Evolutionary conservation across 768 basidiomycete genomes (phyloP).

Genomic region (Boletellus sp.): DNA sequence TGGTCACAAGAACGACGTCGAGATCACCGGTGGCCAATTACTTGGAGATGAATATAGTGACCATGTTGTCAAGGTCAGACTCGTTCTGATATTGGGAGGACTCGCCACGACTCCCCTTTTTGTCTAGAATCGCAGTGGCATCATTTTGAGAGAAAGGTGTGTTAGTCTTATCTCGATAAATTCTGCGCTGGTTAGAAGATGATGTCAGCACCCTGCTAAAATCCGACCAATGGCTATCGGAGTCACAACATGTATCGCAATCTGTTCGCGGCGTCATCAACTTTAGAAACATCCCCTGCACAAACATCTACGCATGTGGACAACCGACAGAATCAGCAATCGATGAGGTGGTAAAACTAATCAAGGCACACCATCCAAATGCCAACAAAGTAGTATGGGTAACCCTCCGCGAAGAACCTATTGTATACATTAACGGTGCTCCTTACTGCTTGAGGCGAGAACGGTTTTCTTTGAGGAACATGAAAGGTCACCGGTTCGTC

Average conservation of each 20-base stretch:
- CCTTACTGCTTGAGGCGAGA: conserved; percentile 89
- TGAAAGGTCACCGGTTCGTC: conserved; percentile 62
- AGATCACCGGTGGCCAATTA: conserved; percentile 76
- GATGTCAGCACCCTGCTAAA: conserved; percentile 72
- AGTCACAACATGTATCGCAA: conserved; percentile 60
- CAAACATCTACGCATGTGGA: conserved; percentile 86
- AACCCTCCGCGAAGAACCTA: conserved; percentile 87
- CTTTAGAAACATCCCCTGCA: conserved; percentile 79
- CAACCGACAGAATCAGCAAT: conserved; percentile 89
- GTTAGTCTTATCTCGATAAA: conserved; percentile 22
- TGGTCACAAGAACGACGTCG: conserved; percentile 71
- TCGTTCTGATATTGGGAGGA: neutral
- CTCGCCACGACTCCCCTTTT: neutral
- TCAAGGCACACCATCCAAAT: conserved; percentile 58
- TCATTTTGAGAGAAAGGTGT: conserved; percentile 87
- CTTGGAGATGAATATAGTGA: conserved; percentile 95
- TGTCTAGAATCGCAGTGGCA: conserved; percentile 84
- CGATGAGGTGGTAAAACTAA: conserved; percentile 64
- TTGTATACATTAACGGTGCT: conserved; percentile 88
- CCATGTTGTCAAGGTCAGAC: conserved; percentile 79
- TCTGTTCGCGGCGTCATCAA: conserved; percentile 92
- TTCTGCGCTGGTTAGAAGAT: neutral
- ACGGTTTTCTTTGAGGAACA: conserved; percentile 83
- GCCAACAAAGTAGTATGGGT: conserved; percentile 80
- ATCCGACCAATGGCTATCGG: conserved; percentile 86